A percentile compares a stretch with the other conserved stretches of the same genome.
phyloP scores from a whole-genome alignment of 1,284 basidiomycete genomes.

The Veloporphyrellus conicus region DNA sequence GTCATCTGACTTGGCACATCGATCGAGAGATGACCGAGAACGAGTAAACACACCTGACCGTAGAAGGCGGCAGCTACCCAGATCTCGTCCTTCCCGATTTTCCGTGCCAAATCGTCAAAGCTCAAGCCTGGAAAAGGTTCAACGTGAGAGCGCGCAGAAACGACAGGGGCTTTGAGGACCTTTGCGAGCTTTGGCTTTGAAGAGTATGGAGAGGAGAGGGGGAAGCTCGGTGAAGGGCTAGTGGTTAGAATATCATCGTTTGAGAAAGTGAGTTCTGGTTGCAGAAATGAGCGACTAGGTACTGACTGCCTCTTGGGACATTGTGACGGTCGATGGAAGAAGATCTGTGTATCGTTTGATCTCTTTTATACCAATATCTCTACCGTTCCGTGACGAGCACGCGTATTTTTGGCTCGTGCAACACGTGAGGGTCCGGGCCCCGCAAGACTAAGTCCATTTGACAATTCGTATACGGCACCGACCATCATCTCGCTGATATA shows the following conservation, averaged over 20 bases:
- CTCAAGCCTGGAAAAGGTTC: constrained; percentile 48
- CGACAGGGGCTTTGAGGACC: constrained; percentile 35
- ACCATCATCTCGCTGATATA: too few species aligned
- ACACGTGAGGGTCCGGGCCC: background rate
- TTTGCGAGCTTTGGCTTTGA: constrained; percentile 67
- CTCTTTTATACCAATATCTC: constrained; percentile 20
- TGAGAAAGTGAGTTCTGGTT: background rate
- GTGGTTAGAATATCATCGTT: constrained; percentile 37
- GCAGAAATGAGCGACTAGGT: background rate
- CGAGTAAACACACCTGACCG: constrained; percentile 56
- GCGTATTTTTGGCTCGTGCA: background rate
- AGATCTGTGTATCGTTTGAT: background rate
- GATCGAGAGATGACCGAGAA: background rate
- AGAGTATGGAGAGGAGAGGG: constrained; percentile 47
- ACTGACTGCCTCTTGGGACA: constrained; percentile 41
- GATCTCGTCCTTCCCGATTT: constrained; percentile 74
- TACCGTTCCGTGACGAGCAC: constrained; percentile 1
- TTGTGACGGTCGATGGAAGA: constrained; percentile 14
- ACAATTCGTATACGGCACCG: too few species aligned
- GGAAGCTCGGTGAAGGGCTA: constrained; percentile 53
- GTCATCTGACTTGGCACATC: background rate
- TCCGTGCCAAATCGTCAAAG: constrained; percentile 69
- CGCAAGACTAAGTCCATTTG: background rate
- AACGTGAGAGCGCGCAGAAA: constrained; percentile 2
- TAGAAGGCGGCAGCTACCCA: constrained; percentile 89